phyloP scores from a whole-genome alignment of 768 basidiomycete genomes.

The Hericium erinaceus region DNA sequence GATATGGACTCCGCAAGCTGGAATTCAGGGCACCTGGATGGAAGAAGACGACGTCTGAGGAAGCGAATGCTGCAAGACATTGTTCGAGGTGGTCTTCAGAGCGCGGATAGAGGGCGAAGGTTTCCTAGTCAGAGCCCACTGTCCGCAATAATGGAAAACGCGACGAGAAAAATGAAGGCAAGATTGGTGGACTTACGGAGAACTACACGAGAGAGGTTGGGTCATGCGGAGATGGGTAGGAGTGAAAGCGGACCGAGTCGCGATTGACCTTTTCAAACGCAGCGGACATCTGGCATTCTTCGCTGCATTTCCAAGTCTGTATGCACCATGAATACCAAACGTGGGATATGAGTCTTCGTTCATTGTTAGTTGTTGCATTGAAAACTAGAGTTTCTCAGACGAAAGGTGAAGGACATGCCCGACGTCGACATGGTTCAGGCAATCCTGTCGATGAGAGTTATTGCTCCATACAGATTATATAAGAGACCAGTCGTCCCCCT shows the following conservation, averaged over 20 bases:
- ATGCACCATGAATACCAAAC: too few species aligned
- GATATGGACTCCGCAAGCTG: constrained; percentile 31
- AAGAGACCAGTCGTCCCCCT: too few species aligned
- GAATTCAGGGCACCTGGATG: constrained; percentile 45
- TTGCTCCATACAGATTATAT: too few species aligned
- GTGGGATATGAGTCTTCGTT: too few species aligned
- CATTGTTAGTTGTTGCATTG: too few species aligned
- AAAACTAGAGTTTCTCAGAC: too few species aligned
- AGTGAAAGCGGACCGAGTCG: constrained; percentile 32
- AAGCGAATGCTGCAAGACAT: constrained; percentile 55
- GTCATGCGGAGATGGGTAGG: background rate
- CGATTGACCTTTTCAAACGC: constrained; percentile 70
- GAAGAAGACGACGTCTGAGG: constrained; percentile 60
- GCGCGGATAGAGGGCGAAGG: constrained; percentile 45
- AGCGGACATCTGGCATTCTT: constrained; percentile 50
- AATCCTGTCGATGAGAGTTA: too few species aligned
- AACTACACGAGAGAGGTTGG: constrained; percentile 47
- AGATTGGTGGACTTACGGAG: constrained; percentile 38
- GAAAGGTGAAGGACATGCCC: too few species aligned
- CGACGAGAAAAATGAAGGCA: too few species aligned
- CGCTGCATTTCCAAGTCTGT: constrained; percentile 57
- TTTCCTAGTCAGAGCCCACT: constrained; percentile 36
- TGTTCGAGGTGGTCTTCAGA: constrained; percentile 72
- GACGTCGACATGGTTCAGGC: too few species aligned
- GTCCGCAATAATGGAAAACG: background rate